A percentile compares a stretch with the other conserved stretches of the same genome.
Conservation (phyloP, 495 filamentous ascomycete genomes). For the Aspergillus mulundensis region DNA sequence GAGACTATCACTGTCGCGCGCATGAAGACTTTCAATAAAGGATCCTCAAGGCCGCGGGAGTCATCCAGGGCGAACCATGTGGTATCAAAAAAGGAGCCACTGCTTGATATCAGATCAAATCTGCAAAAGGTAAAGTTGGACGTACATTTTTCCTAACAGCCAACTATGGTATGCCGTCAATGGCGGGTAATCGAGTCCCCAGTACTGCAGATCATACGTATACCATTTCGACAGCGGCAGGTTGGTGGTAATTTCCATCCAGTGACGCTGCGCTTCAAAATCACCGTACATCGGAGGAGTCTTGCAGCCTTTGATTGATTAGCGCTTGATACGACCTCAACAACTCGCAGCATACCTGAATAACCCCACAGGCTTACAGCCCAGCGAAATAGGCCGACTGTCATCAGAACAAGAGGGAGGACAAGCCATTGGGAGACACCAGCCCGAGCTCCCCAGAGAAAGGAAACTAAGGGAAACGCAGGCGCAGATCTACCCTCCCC, state of each 20-base stretch:
- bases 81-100: constrained; percentile 71
- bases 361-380: constrained; percentile 89
- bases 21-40: constrained; percentile 88
- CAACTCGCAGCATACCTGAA: constrained; percentile 59
- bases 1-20: constrained; percentile 82
- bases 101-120: constrained; percentile 24
- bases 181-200: constrained; percentile 96
- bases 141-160: constrained; percentile 79
- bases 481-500: constrained; percentile 41
- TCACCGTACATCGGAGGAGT: constrained; percentile 92
- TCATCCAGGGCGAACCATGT: constrained; percentile 84
- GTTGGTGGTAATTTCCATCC: constrained; percentile 94
- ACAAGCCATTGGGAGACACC: constrained; percentile 89
- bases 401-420: constrained; percentile 82
- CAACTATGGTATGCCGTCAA: constrained; percentile 98
- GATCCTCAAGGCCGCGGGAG: constrained; percentile 77
- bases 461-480: constrained; percentile 82
- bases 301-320: constrained; percentile 56
- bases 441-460: constrained; percentile 85
- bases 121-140: background rate
- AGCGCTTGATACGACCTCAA: constrained; percentile 5
- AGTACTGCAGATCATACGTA: constrained; percentile 93
- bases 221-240: constrained; percentile 94
- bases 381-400: constrained; percentile 89
- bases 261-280: constrained; percentile 95